Evolutionary conservation across 2,329 filamentous ascomycete species (phyloP), one percentile per base, ranked within the genome.

Genomic region (Ascomycota sp.): DNA sequence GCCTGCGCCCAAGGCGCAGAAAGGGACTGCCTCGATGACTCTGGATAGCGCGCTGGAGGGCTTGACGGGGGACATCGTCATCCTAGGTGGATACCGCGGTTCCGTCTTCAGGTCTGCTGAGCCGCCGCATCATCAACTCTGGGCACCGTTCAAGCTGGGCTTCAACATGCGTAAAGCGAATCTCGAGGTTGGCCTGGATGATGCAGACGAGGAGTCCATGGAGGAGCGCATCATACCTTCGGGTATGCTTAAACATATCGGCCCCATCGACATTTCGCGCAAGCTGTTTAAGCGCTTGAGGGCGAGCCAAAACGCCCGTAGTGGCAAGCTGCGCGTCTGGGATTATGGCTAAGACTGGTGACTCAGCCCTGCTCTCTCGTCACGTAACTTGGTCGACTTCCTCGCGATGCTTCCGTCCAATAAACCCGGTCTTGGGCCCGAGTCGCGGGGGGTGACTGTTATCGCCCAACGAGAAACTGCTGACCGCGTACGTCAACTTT

Each of bases 341-440:
- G 76, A 94, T 42, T 95, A 86, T 45, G 83, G 85, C 12, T 95
- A 93, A 43, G 86, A 95, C 52, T 95, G 86, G 86, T 67, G 86
- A 11, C 57, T 94, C 24, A 89, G 80, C 37, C 86, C 86, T 1
- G 67, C 75, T 43, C 57, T 82, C 1, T 63, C 89, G 0, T 83
- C 78, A 3, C 59, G 62, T 27, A 69, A 69, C 35, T 56, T 95
- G n/a, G 68, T 75, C 23, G 53, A 65, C 12, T 93, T 80, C 42
- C 57, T 95, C 10, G 69, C 78, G 43, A 60, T 54, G 2, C 57
- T 95, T 1, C 77, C 77, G 0, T 83, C 71, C 30, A 94, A 94
- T 43, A 61, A 67, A 28, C 57, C n/a, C n/a, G n/a, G n/a, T n/a
- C n/a, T n/a, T n/a, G n/a, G n/a, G n/a, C n/a, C n/a, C n/a, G n/a